Evolutionary conservation across 2,329 filamentous ascomycete genomes (phyloP).

Genomic region (Rutstroemia sp.): DNA sequence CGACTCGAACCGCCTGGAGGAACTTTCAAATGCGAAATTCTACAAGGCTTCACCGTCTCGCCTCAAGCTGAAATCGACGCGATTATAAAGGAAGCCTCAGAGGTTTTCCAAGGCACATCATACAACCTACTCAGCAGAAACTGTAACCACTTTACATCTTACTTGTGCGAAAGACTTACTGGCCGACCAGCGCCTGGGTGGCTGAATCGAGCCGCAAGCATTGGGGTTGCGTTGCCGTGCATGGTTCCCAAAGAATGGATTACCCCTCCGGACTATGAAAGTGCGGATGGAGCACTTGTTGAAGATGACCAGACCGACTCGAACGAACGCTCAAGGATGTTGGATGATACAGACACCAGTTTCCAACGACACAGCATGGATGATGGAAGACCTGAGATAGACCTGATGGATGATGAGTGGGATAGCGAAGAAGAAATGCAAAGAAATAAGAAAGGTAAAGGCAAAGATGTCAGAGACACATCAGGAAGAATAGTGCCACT

Average conservation of each 20-base stretch:
- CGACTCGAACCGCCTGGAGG: constrained; percentile 67
- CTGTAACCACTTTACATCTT: constrained; percentile 82
- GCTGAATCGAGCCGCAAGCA: constrained; percentile 78
- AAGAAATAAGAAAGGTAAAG: constrained; percentile 30
- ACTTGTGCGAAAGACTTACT: constrained; percentile 67
- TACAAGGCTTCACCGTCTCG: constrained; percentile 72
- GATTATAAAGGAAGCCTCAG: constrained; percentile 60
- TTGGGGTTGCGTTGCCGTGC: constrained; percentile 74
- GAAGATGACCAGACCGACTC: constrained; percentile 39
- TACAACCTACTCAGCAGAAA: constrained; percentile 81
- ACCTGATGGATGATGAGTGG: constrained; percentile 30
- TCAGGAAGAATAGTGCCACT: constrained; percentile 44
- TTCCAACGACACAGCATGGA: constrained; percentile 25
- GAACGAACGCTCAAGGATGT: constrained; percentile 52
- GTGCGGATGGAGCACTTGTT: constrained; percentile 61
- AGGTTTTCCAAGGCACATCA: constrained; percentile 64
- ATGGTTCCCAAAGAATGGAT: constrained; percentile 80
- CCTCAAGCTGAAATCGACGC: constrained; percentile 61
- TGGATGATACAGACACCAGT: constrained; percentile 32
- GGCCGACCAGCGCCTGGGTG: constrained; percentile 62
- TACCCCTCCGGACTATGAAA: constrained; percentile 68
- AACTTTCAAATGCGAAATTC: constrained; percentile 65
- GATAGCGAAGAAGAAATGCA: constrained; percentile 40
- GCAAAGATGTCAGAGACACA: constrained; percentile 37
- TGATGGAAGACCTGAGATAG: constrained; percentile 10